phyloP scores from a whole-genome alignment of 208 protist genomes.

The Leishmania major region DNA sequence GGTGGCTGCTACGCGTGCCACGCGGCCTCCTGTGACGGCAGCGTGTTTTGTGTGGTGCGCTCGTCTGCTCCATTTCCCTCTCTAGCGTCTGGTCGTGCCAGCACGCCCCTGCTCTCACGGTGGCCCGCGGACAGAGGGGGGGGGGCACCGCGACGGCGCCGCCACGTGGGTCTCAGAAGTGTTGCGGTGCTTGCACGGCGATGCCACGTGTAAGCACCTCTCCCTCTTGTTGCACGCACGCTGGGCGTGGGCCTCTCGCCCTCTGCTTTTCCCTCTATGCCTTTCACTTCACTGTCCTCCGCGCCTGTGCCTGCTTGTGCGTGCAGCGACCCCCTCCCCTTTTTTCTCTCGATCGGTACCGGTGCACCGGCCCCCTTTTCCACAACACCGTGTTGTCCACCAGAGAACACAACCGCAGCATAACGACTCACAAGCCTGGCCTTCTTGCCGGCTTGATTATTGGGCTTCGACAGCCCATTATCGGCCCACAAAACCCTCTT shows the following conservation, averaged over 20 bases:
- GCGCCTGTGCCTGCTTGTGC: not conserved
- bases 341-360: not conserved
- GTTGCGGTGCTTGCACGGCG: not conserved
- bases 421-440: not conserved
- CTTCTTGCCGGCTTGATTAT: not conserved
- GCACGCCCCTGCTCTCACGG: not conserved
- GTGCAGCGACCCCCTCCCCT: not conserved
- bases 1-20: not conserved
- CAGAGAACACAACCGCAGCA: not conserved
- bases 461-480: not conserved
- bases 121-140: not conserved
- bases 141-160: not conserved
- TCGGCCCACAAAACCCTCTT: not conserved
- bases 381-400: not conserved
- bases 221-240: not conserved
- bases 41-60: not conserved
- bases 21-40: not conserved
- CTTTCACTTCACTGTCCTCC: not conserved
- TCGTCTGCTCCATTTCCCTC: not conserved
- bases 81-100: not conserved
- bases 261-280: not conserved
- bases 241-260: not conserved
- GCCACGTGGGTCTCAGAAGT: no score
- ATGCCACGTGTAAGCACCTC: not conserved
- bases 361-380: not conserved